Percentiles rank a stretch among this genome's conserved stretches.
phyloP scores from a whole-genome alignment of 1,284 basidiomycete species.

The Trametes polyzona region DNA sequence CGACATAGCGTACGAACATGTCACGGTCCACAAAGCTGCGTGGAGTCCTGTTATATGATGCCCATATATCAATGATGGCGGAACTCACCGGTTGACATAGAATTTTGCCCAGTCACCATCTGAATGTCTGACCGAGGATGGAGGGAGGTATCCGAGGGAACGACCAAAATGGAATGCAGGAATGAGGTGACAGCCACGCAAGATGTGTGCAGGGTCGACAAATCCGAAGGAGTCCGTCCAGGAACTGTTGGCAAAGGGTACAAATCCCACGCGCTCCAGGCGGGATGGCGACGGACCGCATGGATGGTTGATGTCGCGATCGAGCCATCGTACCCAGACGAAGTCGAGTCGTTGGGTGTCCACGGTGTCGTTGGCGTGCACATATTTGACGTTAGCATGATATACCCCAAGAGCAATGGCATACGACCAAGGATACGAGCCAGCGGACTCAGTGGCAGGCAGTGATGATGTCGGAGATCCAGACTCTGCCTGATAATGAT shows the following conservation, averaged over 20 bases:
- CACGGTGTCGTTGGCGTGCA: conserved; percentile 10
- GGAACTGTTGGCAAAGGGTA: not conserved
- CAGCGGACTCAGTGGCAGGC: conserved; percentile 7
- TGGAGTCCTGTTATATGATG: not conserved
- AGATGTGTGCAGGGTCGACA: conserved; percentile 28
- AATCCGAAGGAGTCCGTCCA: conserved; percentile 27
- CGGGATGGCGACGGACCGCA: conserved; percentile 11
- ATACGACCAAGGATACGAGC: conserved; percentile 35
- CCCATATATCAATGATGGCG: not conserved
- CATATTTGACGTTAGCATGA: conserved; percentile 30
- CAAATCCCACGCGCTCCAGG: conserved; percentile 18
- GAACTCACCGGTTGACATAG: conserved; percentile 26
- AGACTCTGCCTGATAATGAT: too few species aligned
- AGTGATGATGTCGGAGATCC: too few species aligned
- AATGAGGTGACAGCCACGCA: conserved; percentile 31
- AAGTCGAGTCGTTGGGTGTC: conserved; percentile 26
- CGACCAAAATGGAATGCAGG: conserved; percentile 26
- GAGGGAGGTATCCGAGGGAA: conserved; percentile 11
- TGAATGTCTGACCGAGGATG: conserved; percentile 7
- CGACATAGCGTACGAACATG: conserved; percentile 32
- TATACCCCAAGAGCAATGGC: conserved; percentile 38
- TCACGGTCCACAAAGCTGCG: conserved; percentile 34
- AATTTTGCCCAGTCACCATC: conserved; percentile 19
- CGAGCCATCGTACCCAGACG: conserved; percentile 35
- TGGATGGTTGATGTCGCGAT: not conserved